These are phyloP conservation scores for Aspergillus ochraceus DNA, from an alignment of 2,329 filamentous ascomycete genomes.

Conservation along the genomic window DNA sequence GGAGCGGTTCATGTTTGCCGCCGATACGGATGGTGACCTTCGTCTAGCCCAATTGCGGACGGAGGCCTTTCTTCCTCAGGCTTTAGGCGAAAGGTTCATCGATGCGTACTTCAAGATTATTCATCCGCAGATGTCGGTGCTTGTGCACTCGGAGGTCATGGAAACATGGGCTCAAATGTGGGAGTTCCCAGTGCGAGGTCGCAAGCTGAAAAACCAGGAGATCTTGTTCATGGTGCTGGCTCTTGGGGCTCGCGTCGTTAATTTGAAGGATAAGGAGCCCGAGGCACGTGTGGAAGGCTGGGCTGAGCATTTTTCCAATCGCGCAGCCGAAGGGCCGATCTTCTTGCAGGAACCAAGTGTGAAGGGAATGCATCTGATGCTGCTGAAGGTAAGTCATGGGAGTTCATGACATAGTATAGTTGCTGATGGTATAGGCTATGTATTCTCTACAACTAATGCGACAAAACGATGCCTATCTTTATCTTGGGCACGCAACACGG, in stretches of 20 bases:
- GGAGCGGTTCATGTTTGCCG: slow-evolving; percentile 16
- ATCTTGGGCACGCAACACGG: slow-evolving; percentile 15
- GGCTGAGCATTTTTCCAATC: slow-evolving; percentile 14
- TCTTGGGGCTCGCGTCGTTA: slow-evolving; percentile 11
- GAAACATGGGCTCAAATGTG: slow-evolving; percentile 16
- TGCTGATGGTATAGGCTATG: slow-evolving; percentile 9
- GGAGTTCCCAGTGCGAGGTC: slow-evolving; percentile 9
- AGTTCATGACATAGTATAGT: neutral
- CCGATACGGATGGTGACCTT: slow-evolving; percentile 4
- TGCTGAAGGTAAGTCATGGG: slow-evolving; percentile 10
- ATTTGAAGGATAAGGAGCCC: slow-evolving; percentile 5
- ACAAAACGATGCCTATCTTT: slow-evolving; percentile 18
- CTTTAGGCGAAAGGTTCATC: slow-evolving; percentile 11
- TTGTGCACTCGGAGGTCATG: slow-evolving; percentile 9
- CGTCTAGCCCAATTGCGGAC: slow-evolving; percentile 3
- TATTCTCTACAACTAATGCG: slow-evolving; percentile 18
- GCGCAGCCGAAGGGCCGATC: slow-evolving; percentile 9
- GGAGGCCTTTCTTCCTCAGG: slow-evolving; percentile 11
- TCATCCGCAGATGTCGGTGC: slow-evolving; percentile 15
- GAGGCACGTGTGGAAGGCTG: slow-evolving; percentile 11
- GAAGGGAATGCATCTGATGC: slow-evolving; percentile 9
- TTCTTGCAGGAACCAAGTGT: slow-evolving; percentile 15
- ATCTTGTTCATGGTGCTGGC: slow-evolving; percentile 17
- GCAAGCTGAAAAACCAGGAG: slow-evolving; percentile 10
- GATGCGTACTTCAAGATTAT: slow-evolving; percentile 14